Conservation (phyloP, 2,329 filamentous ascomycete genomes). For the Ophidiomyces ophidiicola region DNA sequence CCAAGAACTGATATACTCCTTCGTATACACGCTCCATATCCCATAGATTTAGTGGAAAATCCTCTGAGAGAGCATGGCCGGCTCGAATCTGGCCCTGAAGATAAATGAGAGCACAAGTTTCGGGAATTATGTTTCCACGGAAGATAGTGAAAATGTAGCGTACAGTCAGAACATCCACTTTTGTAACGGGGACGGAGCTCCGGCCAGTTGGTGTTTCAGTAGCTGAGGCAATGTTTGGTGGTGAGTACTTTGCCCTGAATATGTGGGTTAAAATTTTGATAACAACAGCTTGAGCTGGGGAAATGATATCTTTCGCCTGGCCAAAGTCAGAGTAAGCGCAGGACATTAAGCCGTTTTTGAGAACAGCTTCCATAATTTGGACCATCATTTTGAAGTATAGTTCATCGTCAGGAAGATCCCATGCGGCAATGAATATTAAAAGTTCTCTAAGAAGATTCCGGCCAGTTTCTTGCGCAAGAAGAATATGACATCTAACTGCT, state of each 20-base stretch:
- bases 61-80: slow-evolving; percentile 60
- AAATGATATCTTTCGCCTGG: slow-evolving; percentile 92
- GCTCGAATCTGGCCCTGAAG: slow-evolving; percentile 81
- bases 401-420: slow-evolving; percentile 87
- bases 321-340: slow-evolving; percentile 85
- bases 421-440: slow-evolving; percentile 90
- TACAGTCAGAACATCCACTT: slow-evolving; percentile 54
- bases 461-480: slow-evolving; percentile 80
- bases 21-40: slow-evolving; percentile 97
- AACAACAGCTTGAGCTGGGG: slow-evolving; percentile 84
- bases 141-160: slow-evolving; percentile 91
- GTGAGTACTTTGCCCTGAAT: slow-evolving; percentile 53
- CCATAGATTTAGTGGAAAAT: slow-evolving; percentile 91
- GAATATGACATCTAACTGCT: slow-evolving; percentile 76
- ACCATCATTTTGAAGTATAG: slow-evolving; percentile 94
- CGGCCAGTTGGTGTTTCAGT: slow-evolving; percentile 43
- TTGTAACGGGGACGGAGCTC: slow-evolving; percentile 43
- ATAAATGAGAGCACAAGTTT: slow-evolving; percentile 88
- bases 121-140: slow-evolving; percentile 80
- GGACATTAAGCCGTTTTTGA: slow-evolving; percentile 77
- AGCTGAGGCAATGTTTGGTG: slow-evolving; percentile 36
- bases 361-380: slow-evolving; percentile 86
- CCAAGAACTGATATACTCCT: slow-evolving; percentile 83
- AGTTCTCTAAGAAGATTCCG: slow-evolving; percentile 81
- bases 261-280: slow-evolving; percentile 84